phyloP scores from a whole-genome alignment of 371 early-diverging fungal genomes.

The Batrachochytrium dendrobatidis region DNA sequence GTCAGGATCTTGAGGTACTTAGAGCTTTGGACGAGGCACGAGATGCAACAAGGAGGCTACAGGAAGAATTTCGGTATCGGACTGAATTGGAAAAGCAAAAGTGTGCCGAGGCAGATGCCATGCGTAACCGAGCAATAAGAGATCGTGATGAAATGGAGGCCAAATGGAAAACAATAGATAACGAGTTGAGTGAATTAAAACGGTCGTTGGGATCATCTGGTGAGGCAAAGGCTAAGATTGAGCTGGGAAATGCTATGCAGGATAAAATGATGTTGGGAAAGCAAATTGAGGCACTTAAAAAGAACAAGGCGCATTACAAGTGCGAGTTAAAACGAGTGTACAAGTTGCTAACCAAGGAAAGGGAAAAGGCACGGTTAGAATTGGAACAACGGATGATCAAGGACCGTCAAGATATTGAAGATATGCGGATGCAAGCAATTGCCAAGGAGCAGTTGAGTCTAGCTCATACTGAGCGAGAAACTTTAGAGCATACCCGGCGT shows the following conservation, averaged over 20 bases:
- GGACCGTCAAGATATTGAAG: not conserved
- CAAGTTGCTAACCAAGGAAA: constrained; percentile 21
- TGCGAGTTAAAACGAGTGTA: not conserved
- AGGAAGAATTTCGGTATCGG: constrained; percentile 25
- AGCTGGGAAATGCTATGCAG: constrained; percentile 10
- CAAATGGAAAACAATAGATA: constrained; percentile 14
- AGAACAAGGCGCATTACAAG: constrained; percentile 41
- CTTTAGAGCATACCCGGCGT: constrained; percentile 1
- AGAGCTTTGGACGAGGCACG: constrained; percentile 14
- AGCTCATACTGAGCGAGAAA: not conserved
- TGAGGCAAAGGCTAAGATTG: constrained; percentile 13
- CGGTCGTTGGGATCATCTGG: constrained; percentile 2
- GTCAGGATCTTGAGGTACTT: constrained; percentile 21
- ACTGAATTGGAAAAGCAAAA: constrained; percentile 20
- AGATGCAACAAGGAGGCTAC: constrained; percentile 19
- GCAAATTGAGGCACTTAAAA: constrained; percentile 10
- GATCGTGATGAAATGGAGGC: constrained; percentile 26
- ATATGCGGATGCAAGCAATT: not conserved
- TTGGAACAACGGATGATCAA: not conserved
- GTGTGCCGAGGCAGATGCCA: constrained; percentile 26
- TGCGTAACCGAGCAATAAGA: constrained; percentile 7
- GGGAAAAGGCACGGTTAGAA: not conserved
- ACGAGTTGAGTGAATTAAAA: constrained; percentile 13
- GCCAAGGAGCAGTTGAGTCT: not conserved
- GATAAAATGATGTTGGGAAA: constrained; percentile 7